Base-by-base conservation (phyloP, 345 rosid species). In the Capsella bursapastoris region DNA sequence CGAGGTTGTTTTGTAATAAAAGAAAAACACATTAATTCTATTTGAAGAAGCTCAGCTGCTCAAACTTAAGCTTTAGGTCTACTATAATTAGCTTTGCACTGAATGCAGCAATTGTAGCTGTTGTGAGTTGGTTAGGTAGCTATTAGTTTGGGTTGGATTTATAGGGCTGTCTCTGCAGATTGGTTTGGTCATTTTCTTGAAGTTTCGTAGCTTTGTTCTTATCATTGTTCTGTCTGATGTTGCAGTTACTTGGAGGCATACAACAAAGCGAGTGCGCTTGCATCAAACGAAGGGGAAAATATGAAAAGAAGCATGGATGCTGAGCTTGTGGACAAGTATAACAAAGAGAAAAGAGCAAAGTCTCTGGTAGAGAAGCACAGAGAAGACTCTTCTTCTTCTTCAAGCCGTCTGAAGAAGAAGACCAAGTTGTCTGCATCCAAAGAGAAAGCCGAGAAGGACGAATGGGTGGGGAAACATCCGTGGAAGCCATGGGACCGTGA, bases 401-500 rank as follows among this genome's bases (percentile, higher is more conserved):
- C 62, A 38, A 80, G 63, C 58, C 78, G 75, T 22, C 49, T 83
- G 6, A 89, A 88, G 90, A 90, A 88, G 64, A 90, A 89, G 73
- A 79, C 78, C 27, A 87, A 81, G 78, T 75, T 82, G 79, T 73
- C 58, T 15, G 25, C 44, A 1, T 73, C 77, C 15, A 78, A 72
- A 66, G 81, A 78, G 18, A 52, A 66, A 43, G 15, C 51, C 9
- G 90, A 87, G 78, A 88, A 86, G 50, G 92, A 82, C 55, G 98
- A 91, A 72, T 93, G 99, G 97, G 80, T 51, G 4, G 97, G 90
- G 32, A 83, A 92, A 7, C 99, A 91, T 81, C 96, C 97, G 4
- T 95, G 97, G 97, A 95, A 87, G 83, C 99, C 99, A 6, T 91
- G 97, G 97, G 99, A 94, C 68, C 86, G 96, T 4, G 97, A 94